Evolutionary conservation across 129 eudicot genomes (phyloP).

Genomic region (Sambucus nigra): DNA sequence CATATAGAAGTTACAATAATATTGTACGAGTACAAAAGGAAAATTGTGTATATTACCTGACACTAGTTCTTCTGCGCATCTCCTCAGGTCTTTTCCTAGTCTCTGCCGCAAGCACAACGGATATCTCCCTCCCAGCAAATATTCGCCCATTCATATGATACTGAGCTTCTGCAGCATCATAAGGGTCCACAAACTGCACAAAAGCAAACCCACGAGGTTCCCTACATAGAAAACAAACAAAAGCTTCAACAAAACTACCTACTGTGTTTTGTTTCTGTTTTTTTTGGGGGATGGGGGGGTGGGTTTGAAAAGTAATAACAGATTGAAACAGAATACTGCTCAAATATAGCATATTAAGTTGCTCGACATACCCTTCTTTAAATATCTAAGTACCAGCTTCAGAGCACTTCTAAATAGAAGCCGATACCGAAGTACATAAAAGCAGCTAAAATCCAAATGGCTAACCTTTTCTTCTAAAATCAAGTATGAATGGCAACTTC

Average conservation of each 20-base stretch:
- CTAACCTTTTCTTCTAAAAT: slow-evolving; percentile 55
- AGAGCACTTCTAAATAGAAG: slow-evolving; percentile 23
- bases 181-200: slow-evolving; percentile 67
- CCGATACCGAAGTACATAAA: slow-evolving; percentile 20
- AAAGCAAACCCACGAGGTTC: slow-evolving; percentile 82
- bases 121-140: slow-evolving; percentile 73
- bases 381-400: slow-evolving; percentile 23
- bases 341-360: slow-evolving; percentile 10
- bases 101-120: slow-evolving; percentile 67
- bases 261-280: too few species aligned
- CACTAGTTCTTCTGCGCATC: slow-evolving; percentile 59
- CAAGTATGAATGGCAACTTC: slow-evolving; percentile 55
- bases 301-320: not conserved
- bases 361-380: slow-evolving; percentile 25
- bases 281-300: too few species aligned
- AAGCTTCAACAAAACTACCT: not conserved
- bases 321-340: slow-evolving; percentile 7
- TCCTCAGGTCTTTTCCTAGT: slow-evolving; percentile 66
- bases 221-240: slow-evolving; percentile 24
- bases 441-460: slow-evolving; percentile 33
- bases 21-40: too few species aligned
- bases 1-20: too few species aligned
- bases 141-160: slow-evolving; percentile 55
- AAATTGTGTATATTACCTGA: slow-evolving; percentile 23
- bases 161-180: slow-evolving; percentile 70